A percentile compares a stretch with the other conserved stretches of the same genome.
These are phyloP conservation scores for Rubroshorea leprosula DNA, from an alignment of 345 rosid species.

Conservation along the genomic window DNA sequence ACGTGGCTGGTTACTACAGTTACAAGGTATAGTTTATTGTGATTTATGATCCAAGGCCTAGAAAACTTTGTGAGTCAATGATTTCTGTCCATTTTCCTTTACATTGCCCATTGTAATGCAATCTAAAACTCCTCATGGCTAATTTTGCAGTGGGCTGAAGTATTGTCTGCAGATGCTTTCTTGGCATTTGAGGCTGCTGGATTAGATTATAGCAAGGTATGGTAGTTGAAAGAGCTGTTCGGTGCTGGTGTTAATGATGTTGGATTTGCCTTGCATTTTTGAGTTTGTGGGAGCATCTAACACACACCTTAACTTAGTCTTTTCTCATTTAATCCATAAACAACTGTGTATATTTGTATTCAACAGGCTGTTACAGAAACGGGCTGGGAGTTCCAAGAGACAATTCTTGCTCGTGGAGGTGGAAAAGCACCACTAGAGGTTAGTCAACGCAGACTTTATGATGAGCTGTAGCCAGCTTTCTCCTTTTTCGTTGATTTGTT, in stretches of 20 bases:
- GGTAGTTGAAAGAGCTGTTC: slow-evolving; percentile 5
- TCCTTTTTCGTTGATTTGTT: too few relatives aligned
- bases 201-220: slow-evolving; percentile 67
- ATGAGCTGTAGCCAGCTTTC: too few relatives aligned
- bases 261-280: too few relatives aligned
- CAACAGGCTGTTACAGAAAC: slow-evolving; percentile 81
- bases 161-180: slow-evolving; percentile 94
- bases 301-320: too few relatives aligned
- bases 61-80: neutral
- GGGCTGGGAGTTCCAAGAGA: slow-evolving; percentile 68
- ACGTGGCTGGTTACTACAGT: slow-evolving; percentile 95
- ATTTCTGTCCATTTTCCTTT: neutral
- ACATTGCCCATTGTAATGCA: slow-evolving; percentile 4
- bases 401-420: slow-evolving; percentile 90
- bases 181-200: slow-evolving; percentile 96
- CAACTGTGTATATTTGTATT: neutral
- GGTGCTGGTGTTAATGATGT: neutral
- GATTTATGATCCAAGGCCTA: neutral
- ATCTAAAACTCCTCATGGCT: slow-evolving; percentile 18
- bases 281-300: too few relatives aligned
- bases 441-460: slow-evolving; percentile 5
- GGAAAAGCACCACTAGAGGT: slow-evolving; percentile 85
- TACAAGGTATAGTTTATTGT: slow-evolving; percentile 65
- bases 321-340: too few relatives aligned
- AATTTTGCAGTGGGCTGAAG: slow-evolving; percentile 91